Evolutionary conservation across 371 early-diverging fungal species (phyloP).

Genomic region (Fennellomyces sp.): DNA sequence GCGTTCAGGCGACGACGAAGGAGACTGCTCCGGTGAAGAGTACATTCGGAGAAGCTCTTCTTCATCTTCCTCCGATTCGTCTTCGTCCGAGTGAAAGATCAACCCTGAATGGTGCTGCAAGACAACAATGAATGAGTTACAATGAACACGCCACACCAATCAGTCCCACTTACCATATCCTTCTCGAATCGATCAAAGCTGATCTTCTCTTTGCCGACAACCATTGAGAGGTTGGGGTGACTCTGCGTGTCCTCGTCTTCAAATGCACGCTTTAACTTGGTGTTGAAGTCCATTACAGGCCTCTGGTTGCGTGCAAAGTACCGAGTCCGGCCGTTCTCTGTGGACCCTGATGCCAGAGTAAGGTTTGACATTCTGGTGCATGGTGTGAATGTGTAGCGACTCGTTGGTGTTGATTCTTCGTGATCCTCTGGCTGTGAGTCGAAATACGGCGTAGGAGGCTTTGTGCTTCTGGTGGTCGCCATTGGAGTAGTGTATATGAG

Average conservation of each 20-base stretch:
- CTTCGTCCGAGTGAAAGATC: not conserved
- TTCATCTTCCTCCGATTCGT: not conserved
- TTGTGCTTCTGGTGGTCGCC: not conserved
- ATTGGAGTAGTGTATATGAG: not conserved
- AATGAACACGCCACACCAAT: not conserved
- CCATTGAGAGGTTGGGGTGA: not conserved
- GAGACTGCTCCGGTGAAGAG: not conserved
- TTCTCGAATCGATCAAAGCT: not conserved
- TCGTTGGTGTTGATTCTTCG: not conserved
- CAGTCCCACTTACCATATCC: not conserved
- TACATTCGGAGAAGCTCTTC: not conserved
- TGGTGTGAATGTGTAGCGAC: not conserved
- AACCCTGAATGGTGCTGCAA: not conserved
- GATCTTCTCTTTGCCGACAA: not conserved
- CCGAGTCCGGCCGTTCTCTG: not conserved
- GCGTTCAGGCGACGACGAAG: not conserved
- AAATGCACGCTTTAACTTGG: conserved; percentile 1
- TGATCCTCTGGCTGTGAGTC: not conserved
- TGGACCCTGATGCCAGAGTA: not conserved
- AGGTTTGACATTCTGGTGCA: conserved; percentile 3
- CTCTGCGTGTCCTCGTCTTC: not conserved
- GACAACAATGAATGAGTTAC: not conserved
- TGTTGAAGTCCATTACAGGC: not conserved
- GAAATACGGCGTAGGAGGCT: not conserved
- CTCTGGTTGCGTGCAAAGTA: not conserved